Base-by-base conservation (phyloP, 2,329 filamentous ascomycete genomes). In the Coniochaeta pulveracea region DNA sequence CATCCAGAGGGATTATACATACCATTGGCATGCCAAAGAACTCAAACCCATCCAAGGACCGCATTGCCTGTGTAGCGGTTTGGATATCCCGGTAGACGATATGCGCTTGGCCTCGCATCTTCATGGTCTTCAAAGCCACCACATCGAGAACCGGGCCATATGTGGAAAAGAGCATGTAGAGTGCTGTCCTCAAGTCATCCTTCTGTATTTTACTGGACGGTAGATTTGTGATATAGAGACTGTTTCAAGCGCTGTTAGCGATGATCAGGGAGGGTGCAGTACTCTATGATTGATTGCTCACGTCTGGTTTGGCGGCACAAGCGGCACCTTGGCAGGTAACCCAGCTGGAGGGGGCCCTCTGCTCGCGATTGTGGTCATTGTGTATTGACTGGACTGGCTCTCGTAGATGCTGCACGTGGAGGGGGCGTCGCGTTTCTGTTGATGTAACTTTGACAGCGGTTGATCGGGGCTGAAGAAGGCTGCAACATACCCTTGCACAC, bases 41-140 rank as follows among this genome's bases (percentile, higher is more conserved):
- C 3, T 82, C 74, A 48, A 85, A 84, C 3, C 84, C 85, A 46
- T 96, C 81, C 30, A 95, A 63, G 9, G 84, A 77, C 43, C 89
- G 70, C 85, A 98, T 85, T 2, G 91, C 91, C 52, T 94, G 85
- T 16, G 88, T 94, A 33, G 86, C 85, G n/a, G 85, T 77, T 44
- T 94, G 82, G 21, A 89, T 67, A 54, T 98, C 89, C 37, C 84
- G 75, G 55, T 86, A 96, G 10, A 91, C 82, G 39, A 98, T 66
- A 50, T 96, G 91, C 40, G 91, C 91, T 59, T 98, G 91, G 3
- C 91, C 91, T 32, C 91, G 80, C 88, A 96, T 95, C 61, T 85
- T 85, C 55, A 69, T 69, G 2, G 85, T 93, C 62, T 86, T 93
- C 46, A 95, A 66, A 19, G 85, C 84, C 31, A 95, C 82, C 14